Conservation (phyloP, 2,329 filamentous ascomycete genomes). For the Nigrospora osmanthi region DNA sequence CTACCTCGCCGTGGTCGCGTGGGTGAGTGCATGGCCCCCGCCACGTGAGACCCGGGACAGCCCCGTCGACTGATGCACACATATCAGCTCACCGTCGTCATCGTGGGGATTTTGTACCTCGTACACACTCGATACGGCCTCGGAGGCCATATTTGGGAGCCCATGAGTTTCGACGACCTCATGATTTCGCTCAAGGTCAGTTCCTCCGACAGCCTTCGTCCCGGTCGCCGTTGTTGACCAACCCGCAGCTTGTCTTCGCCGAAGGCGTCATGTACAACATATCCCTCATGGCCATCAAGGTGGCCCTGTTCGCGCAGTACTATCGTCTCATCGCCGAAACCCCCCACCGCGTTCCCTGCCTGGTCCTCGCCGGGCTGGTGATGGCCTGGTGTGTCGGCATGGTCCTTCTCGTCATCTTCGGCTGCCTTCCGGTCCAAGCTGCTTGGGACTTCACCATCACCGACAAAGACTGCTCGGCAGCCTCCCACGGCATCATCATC, state of each 20-base stretch:
- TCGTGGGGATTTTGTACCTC: neutral
- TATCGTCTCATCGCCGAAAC: slow-evolving; percentile 16
- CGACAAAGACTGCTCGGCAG: neutral
- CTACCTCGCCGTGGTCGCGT: neutral
- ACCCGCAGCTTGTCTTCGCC: neutral
- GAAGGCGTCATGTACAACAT: slow-evolving; percentile 18
- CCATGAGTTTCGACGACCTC: neutral
- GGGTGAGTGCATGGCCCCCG: neutral
- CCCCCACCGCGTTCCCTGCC: neutral
- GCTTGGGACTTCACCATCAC: neutral
- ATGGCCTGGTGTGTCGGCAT: neutral
- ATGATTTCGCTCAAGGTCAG: neutral
- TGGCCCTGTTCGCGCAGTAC: slow-evolving; percentile 23
- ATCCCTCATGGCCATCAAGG: slow-evolving; percentile 20
- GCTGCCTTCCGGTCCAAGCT: neutral
- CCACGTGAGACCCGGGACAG: neutral
- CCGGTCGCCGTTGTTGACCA: neutral
- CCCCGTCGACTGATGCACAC: neutral
- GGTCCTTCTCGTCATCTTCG: neutral
- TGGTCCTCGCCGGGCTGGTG: neutral
- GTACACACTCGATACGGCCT: neutral
- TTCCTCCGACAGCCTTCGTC: neutral
- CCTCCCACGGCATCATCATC: neutral
- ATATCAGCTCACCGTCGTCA: neutral
- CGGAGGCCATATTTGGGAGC: neutral